Conservation (phyloP, 202 grass and related monocot species). For the Schoenoplectus tabernaemontani region DNA sequence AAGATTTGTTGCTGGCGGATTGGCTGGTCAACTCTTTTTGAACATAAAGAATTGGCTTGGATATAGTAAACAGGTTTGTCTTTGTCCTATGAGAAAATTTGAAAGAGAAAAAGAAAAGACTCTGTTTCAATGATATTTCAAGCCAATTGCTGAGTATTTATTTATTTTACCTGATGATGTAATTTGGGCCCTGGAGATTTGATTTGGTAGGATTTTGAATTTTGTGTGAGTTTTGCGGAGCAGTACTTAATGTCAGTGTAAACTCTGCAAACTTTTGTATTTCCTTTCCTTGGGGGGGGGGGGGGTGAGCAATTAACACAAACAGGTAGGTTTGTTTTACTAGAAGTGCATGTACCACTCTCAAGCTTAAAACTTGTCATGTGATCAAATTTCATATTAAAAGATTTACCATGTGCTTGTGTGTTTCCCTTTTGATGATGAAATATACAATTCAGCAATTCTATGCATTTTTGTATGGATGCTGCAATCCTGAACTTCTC, state of each 20-base stretch:
- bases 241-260: background rate
- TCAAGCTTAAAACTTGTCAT: background rate
- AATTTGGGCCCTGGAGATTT: background rate
- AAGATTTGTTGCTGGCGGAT: conserved; percentile 88
- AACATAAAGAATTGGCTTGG: conserved; percentile 75
- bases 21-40: conserved; percentile 91
- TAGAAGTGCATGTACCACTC: conserved; percentile 1
- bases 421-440: background rate
- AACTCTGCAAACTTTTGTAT: background rate
- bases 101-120: conserved; percentile 17
- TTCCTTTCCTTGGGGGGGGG: background rate
- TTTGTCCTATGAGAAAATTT: conserved; percentile 18
- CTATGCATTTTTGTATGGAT: background rate
- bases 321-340: background rate
- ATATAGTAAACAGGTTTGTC: conserved; percentile 66
- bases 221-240: background rate
- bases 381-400: background rate
- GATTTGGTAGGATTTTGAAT: background rate
- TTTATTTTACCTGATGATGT: background rate
- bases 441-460: background rate
- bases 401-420: background rate
- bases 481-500: background rate
- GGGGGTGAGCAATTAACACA: background rate
- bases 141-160: background rate
- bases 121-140: conserved; percentile 6